Evolutionary conservation across 805 yeast genomes (phyloP).

Genomic region (Wickerhamiella allomyrinae): DNA sequence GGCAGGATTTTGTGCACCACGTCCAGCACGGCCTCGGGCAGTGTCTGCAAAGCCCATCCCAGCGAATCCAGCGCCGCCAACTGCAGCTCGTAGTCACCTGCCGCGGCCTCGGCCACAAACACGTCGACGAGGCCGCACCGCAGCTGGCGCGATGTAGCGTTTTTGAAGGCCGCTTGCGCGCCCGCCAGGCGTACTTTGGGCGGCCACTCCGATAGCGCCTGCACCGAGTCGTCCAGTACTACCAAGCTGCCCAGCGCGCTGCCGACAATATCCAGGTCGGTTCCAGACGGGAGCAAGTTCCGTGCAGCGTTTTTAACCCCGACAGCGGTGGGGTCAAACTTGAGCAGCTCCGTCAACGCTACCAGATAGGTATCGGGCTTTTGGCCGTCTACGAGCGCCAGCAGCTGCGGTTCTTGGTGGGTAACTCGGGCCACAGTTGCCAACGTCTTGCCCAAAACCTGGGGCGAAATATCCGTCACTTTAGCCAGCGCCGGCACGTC

Average conservation of each 20-base stretch:
- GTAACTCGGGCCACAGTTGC: neutral
- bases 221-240: neutral
- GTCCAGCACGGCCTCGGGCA: neutral
- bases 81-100: neutral
- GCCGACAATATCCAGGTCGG: neutral
- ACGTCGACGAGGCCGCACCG: neutral
- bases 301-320: neutral
- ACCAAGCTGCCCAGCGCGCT: neutral
- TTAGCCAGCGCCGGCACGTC: neutral
- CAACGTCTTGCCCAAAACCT: neutral
- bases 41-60: neutral
- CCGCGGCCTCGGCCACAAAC: neutral
- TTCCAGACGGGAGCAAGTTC: neutral
- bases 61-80: neutral
- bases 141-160: neutral
- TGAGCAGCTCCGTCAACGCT: neutral
- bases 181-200: neutral
- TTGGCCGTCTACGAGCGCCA: neutral
- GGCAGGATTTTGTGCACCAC: neutral
- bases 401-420: neutral
- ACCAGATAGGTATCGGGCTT: neutral
- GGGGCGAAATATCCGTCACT: neutral
- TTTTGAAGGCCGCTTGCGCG: slow-evolving; percentile 1
- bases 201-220: neutral
- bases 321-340: neutral